phyloP scores from a whole-genome alignment of 345 rosid genomes.

The Cochlearia excelsa region DNA sequence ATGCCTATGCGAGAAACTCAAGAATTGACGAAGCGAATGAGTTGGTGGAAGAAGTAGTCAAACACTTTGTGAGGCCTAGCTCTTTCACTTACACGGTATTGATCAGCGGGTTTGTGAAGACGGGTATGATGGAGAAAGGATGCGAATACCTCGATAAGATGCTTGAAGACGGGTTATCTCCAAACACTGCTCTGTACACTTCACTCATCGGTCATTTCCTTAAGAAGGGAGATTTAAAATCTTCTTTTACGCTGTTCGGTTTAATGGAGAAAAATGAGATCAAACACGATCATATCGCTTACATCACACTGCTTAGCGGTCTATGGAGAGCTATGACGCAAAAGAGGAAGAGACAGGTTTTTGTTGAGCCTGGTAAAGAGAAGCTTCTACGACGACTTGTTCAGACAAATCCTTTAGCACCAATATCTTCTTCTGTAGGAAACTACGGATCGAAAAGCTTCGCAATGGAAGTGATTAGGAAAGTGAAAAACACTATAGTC shows the following conservation, averaged over 20 bases:
- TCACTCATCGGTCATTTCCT: conserved; percentile 50
- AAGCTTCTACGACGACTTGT: conserved; percentile 47
- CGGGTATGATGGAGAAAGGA: conserved; percentile 53
- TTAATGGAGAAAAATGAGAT: conserved; percentile 48
- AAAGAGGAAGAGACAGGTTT: conserved; percentile 28
- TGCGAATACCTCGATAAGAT: conserved; percentile 59
- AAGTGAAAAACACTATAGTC: conserved; percentile 37
- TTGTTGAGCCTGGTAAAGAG: conserved; percentile 34
- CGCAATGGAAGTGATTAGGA: conserved; percentile 47
- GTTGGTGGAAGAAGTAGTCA: conserved; percentile 56
- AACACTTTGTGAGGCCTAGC: conserved; percentile 45
- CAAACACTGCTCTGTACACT: conserved; percentile 53
- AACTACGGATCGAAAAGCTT: conserved; percentile 40
- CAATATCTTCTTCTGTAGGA: conserved; percentile 32
- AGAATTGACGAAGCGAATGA: conserved; percentile 47
- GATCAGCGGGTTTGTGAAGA: conserved; percentile 58
- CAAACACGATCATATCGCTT: conserved; percentile 39
- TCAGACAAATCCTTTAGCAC: conserved; percentile 28
- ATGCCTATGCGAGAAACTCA: conserved; percentile 50
- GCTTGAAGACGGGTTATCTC: conserved; percentile 57
- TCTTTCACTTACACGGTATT: conserved; percentile 55
- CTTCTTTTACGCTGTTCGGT: conserved; percentile 51
- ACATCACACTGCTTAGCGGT: conserved; percentile 49
- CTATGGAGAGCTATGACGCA: conserved; percentile 40
- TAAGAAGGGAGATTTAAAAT: conserved; percentile 50